phyloP scores from a whole-genome alignment of 768 basidiomycete genomes.

The Boletus reticuloceps region DNA sequence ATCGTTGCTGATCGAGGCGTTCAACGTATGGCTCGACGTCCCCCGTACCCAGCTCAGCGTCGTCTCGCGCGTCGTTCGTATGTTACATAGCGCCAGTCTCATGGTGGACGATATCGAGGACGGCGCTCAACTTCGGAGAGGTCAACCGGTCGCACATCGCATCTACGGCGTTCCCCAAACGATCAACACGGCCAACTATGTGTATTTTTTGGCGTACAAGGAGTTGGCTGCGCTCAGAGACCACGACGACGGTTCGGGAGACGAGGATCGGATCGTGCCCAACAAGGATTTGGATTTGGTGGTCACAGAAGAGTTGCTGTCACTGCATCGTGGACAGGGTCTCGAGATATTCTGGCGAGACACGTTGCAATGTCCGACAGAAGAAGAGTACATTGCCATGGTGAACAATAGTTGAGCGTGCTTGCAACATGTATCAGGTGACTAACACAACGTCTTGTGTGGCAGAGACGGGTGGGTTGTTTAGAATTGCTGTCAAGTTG shows the following conservation, averaged over 20 bases:
- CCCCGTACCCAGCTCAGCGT: constrained; percentile 65
- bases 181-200: constrained; percentile 96
- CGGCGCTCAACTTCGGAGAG: constrained; percentile 81
- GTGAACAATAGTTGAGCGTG: constrained; percentile 82
- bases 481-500: constrained; percentile 88
- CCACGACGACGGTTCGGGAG: not conserved
- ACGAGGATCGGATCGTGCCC: constrained; percentile 41
- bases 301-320: constrained; percentile 57
- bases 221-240: constrained; percentile 48
- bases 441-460: not conserved
- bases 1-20: constrained; percentile 82
- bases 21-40: constrained; percentile 90
- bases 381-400: constrained; percentile 94
- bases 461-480: constrained; percentile 90
- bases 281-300: constrained; percentile 67
- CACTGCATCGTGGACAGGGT: constrained; percentile 94
- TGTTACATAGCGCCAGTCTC: constrained; percentile 93
- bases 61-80: constrained; percentile 82
- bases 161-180: constrained; percentile 97
- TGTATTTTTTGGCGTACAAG: constrained; percentile 91
- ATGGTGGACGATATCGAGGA: constrained; percentile 98
- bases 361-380: constrained; percentile 84
- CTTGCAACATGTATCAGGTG: constrained; percentile 38
- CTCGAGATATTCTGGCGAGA: constrained; percentile 95
- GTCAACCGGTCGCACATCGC: constrained; percentile 86